Conservation (phyloP, 2,329 filamentous ascomycete genomes). For the Fusarium proliferatum region DNA sequence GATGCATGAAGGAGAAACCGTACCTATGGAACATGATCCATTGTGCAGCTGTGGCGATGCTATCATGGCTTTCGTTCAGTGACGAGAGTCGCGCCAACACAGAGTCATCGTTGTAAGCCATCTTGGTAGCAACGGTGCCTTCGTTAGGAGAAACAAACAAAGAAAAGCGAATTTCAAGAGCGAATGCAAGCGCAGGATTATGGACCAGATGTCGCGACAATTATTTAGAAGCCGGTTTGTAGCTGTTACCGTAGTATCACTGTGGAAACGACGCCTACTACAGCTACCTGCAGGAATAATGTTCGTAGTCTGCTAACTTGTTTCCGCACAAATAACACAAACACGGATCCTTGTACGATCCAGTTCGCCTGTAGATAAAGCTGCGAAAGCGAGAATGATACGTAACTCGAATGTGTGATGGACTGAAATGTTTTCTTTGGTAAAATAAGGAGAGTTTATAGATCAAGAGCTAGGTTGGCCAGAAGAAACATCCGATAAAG, state of each 20-base stretch:
- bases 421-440: slow-evolving; percentile 34
- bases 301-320: slow-evolving; percentile 30
- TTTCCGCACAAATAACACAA: slow-evolving; percentile 18
- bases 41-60: slow-evolving; percentile 94
- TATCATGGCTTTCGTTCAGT: slow-evolving; percentile 96
- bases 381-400: slow-evolving; percentile 29
- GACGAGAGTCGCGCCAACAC: slow-evolving; percentile 94
- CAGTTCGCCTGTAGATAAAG: slow-evolving; percentile 24
- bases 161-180: not conserved
- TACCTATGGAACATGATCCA: slow-evolving; percentile 99
- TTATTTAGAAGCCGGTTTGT: slow-evolving; percentile 38
- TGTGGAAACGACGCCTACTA: slow-evolving; percentile 44
- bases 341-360: slow-evolving; percentile 9
- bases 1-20: slow-evolving; percentile 7
- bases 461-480: slow-evolving; percentile 37
- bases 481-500: slow-evolving; percentile 38
- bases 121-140: slow-evolving; percentile 51
- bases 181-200: slow-evolving; percentile 1
- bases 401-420: slow-evolving; percentile 32
- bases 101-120: slow-evolving; percentile 97
- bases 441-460: slow-evolving; percentile 42
- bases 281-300: slow-evolving; percentile 44
- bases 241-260: slow-evolving; percentile 45
- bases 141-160: not conserved
- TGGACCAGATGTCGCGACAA: slow-evolving; percentile 18